Evolutionary conservation across 495 filamentous ascomycete species (phyloP).

Genomic region (Glonium stellatum): DNA sequence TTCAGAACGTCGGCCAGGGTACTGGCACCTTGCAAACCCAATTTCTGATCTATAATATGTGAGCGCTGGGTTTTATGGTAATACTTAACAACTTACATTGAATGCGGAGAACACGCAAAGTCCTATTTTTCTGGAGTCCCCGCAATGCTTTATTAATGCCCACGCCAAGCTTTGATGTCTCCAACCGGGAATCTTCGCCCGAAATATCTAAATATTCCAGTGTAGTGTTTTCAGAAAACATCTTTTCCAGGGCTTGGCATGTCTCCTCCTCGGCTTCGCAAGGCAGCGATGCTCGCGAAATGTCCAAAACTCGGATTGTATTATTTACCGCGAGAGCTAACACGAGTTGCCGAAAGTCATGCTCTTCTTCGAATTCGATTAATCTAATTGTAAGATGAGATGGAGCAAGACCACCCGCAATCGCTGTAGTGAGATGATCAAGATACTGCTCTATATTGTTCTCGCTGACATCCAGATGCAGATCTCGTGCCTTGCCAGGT

Average conservation of each 20-base stretch:
- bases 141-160: constrained; percentile 72
- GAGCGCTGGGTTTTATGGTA: neutral
- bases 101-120: constrained; percentile 68
- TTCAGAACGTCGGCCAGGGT: constrained; percentile 71
- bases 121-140: constrained; percentile 68
- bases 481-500: constrained; percentile 49
- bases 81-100: constrained; percentile 40
- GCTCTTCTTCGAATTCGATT: constrained; percentile 76
- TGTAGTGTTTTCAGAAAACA: constrained; percentile 73
- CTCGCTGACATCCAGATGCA: constrained; percentile 74
- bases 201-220: constrained; percentile 77
- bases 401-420: constrained; percentile 58
- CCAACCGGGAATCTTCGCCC: constrained; percentile 81
- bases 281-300: constrained; percentile 80
- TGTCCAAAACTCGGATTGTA: constrained; percentile 71
- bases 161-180: constrained; percentile 75
- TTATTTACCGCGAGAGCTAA: constrained; percentile 65
- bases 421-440: constrained; percentile 59
- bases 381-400: constrained; percentile 71
- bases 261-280: constrained; percentile 69
- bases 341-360: constrained; percentile 66
- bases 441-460: constrained; percentile 74
- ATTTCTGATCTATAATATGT: constrained; percentile 29
- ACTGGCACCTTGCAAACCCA: constrained; percentile 64
- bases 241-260: constrained; percentile 59